Percentiles rank a stretch among this genome's conserved stretches.
phyloP scores from a whole-genome alignment of 176 grass and related monocot species.

The Carex littledalei region DNA sequence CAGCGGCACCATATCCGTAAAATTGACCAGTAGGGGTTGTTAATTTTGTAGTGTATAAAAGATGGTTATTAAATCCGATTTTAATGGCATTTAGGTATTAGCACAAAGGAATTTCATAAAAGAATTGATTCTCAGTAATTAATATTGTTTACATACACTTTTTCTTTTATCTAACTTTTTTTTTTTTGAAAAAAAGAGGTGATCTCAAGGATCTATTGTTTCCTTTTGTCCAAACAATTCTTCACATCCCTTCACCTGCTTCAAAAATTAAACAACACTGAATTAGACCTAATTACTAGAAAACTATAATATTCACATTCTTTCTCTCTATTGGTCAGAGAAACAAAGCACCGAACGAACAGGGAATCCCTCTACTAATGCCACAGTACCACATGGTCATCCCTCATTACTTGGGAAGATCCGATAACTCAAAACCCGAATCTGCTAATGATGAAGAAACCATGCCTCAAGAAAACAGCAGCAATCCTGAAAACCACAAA shows the following conservation, averaged over 20 bases:
- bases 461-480: neutral
- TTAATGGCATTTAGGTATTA: slow-evolving; percentile 2
- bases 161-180: neutral
- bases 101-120: neutral
- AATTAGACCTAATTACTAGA: neutral
- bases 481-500: slow-evolving; percentile 9
- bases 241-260: neutral
- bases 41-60: neutral
- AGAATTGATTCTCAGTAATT: neutral
- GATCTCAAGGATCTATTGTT: neutral
- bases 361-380: slow-evolving; percentile 77
- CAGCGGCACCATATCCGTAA: neutral
- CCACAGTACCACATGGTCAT: slow-evolving; percentile 91
- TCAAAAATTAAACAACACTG: neutral
- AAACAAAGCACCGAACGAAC: slow-evolving; percentile 75
- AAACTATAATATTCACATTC: neutral
- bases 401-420: slow-evolving; percentile 70
- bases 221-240: neutral
- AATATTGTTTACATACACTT: neutral
- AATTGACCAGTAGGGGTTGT: neutral
- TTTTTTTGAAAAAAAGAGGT: neutral
- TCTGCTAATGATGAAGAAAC: slow-evolving; percentile 19
- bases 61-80: neutral
- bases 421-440: slow-evolving; percentile 30
- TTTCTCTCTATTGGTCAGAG: slow-evolving; percentile 40